Base-by-base conservation (phyloP, 768 basidiomycete species). In the Suillus subluteus region DNA sequence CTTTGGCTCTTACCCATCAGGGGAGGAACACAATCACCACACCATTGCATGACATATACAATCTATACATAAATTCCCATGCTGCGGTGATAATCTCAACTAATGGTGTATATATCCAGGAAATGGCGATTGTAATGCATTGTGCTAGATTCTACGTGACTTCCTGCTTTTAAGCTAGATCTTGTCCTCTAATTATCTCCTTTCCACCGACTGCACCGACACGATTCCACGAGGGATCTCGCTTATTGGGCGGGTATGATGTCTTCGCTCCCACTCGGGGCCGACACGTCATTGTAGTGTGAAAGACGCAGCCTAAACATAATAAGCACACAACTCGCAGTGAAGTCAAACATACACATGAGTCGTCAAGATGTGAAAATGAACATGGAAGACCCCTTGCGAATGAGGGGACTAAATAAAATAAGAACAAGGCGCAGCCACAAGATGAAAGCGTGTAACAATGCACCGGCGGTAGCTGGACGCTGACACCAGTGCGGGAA, bases 61-160 rank as follows among this genome's bases (percentile, higher is more conserved):
- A 37, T 58, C 40, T 58, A 38, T 9, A 59, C 58, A 41, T 40
- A 59, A 59, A 59, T 59, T 41, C 23, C 12, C 73, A 64, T 67
- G 43, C 70, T 64, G 61, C 73, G 68, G 73, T 69, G 68, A 66
- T 76, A 78, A 75, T 70, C 66, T 71, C 71, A 64, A 62, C 64
- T 74, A 72, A 78, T 78, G 73, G 71, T 77, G 77, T 78, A 78
- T 54, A 73, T 77, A 77, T 68, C 62, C 61, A 65, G 67, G 71
- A 65, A 40, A 40, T 59, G 58, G 58, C 38, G 23, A 66, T 68
- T 76, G 74, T 76, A 71, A 71, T 70, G 63, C 64, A 71, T 62
- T 56, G 58, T 56, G 38, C 54, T 32, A 54, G 58, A 41, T 41
- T 59, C 37, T 59, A 59, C 23, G 37, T 18, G 58, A 40, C 38